Evolutionary conservation across 768 basidiomycete species (phyloP).

Genomic region (Ramaria sp.): DNA sequence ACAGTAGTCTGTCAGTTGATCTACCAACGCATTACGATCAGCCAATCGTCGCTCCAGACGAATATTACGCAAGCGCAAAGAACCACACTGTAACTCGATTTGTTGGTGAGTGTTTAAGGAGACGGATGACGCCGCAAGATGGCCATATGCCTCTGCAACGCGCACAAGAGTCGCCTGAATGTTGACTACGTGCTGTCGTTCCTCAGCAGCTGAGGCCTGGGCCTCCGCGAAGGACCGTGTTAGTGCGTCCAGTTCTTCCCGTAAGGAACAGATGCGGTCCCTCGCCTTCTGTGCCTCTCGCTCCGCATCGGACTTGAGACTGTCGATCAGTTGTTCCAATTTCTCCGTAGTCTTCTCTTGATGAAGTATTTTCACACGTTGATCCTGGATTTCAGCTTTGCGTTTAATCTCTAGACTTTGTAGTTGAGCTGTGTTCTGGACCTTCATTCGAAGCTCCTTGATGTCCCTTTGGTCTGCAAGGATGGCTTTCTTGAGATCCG

Average conservation of each 20-base stretch:
- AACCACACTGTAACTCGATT: conserved; percentile 30
- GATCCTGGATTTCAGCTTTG: conserved; percentile 43
- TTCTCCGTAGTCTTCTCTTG: conserved; percentile 43
- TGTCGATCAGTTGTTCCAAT: conserved; percentile 33
- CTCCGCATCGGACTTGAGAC: conserved; percentile 31
- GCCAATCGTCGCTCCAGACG: conserved; percentile 60
- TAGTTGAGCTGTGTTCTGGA: conserved; percentile 44
- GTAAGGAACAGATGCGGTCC: conserved; percentile 22
- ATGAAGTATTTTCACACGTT: conserved; percentile 42
- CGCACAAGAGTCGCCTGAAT: conserved; percentile 33
- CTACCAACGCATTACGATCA: conserved; percentile 56
- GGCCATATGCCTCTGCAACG: conserved; percentile 39
- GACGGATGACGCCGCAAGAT: conserved; percentile 35
- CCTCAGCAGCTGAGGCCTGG: conserved; percentile 20
- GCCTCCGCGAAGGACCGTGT: conserved; percentile 27
- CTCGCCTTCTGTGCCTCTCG: conserved; percentile 28
- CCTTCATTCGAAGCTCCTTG: conserved; percentile 49
- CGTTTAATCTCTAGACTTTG: conserved; percentile 38
- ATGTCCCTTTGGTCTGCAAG: conserved; percentile 45
- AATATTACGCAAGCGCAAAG: conserved; percentile 29
- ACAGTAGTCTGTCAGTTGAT: conserved; percentile 51
- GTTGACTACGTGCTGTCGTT: conserved; percentile 21
- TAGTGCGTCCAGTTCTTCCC: conserved; percentile 26
- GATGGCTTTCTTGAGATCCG: conserved; percentile 45
- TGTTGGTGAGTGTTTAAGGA: conserved; percentile 23